phyloP scores from a whole-genome alignment of 1,139 yeast genomes.

The Saccharomyces hybrid region DNA sequence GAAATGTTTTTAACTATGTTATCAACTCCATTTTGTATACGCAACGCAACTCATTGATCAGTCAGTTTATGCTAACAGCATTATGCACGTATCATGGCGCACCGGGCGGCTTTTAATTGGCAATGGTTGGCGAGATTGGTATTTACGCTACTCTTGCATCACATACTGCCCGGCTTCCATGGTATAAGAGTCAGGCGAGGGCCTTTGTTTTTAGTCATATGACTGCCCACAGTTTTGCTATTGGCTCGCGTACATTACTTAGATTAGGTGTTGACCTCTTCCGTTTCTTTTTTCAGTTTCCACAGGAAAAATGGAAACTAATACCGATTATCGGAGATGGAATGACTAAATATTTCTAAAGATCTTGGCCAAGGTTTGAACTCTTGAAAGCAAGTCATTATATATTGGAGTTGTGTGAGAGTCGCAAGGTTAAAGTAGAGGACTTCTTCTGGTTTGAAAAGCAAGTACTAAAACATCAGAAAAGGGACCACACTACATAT shows the following conservation, averaged over 20 bases:
- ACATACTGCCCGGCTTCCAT: not conserved
- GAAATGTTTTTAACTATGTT: not conserved
- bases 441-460: conserved; percentile 3
- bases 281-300: not conserved
- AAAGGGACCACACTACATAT: not conserved
- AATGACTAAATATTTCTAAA: not conserved
- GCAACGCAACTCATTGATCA: not conserved
- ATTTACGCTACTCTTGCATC: not conserved
- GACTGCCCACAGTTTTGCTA: not conserved
- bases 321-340: not conserved
- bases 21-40: not conserved
- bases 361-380: not conserved
- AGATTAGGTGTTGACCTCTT: not conserved
- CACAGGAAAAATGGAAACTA: not conserved
- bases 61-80: not conserved
- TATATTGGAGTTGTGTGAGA: not conserved
- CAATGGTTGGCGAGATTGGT: not conserved
- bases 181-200: not conserved
- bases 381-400: not conserved
- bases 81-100: not conserved
- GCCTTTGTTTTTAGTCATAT: not conserved
- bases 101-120: not conserved
- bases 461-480: not conserved
- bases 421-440: not conserved
- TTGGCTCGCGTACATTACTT: not conserved